phyloP scores from a whole-genome alignment of 2,329 filamentous ascomycete genomes.

The Hypoxylon sp. region DNA sequence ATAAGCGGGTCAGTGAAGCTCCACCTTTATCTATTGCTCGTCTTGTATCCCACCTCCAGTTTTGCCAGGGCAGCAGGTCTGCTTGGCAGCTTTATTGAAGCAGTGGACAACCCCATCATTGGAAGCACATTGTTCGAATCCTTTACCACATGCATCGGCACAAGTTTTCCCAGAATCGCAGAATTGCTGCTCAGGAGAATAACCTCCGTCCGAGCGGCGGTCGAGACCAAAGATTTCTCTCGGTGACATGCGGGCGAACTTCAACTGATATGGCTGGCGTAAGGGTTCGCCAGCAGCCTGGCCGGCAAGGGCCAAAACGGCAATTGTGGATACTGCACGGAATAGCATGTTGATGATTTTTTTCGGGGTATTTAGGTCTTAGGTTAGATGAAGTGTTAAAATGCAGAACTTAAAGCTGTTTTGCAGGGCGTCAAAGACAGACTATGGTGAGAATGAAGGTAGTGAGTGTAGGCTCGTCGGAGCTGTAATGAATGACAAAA shows the following conservation, averaged over 20 bases:
- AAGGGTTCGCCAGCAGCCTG: constrained; percentile 47
- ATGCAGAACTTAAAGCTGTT: constrained; percentile 16
- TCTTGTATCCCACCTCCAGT: constrained; percentile 67
- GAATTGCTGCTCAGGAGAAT: constrained; percentile 51
- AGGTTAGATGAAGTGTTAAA: constrained; percentile 17
- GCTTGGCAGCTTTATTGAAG: constrained; percentile 66
- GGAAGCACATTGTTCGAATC: constrained; percentile 53
- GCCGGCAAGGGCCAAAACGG: constrained; percentile 47
- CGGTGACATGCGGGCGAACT: constrained; percentile 50
- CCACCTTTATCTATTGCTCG: constrained; percentile 19
- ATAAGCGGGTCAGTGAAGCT: constrained; percentile 22
- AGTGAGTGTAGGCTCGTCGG: constrained; percentile 34
- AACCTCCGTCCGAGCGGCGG: constrained; percentile 48
- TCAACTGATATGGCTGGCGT: constrained; percentile 48
- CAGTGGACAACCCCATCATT: constrained; percentile 68
- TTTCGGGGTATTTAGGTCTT: constrained; percentile 13
- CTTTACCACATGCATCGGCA: constrained; percentile 55
- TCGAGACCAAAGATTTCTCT: constrained; percentile 49
- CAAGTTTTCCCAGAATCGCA: constrained; percentile 52
- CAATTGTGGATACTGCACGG: constrained; percentile 42
- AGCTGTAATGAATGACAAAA: constrained; percentile 35
- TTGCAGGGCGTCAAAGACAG: constrained; percentile 27
- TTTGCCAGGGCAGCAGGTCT: constrained; percentile 71
- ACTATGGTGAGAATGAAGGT: constrained; percentile 29
- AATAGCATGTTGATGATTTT: constrained; percentile 47